Evolutionary conservation across 2,329 filamentous ascomycete genomes (phyloP), one percentile per base, ranked within the genome.

Genomic region (Trichoderma simmonsii): DNA sequence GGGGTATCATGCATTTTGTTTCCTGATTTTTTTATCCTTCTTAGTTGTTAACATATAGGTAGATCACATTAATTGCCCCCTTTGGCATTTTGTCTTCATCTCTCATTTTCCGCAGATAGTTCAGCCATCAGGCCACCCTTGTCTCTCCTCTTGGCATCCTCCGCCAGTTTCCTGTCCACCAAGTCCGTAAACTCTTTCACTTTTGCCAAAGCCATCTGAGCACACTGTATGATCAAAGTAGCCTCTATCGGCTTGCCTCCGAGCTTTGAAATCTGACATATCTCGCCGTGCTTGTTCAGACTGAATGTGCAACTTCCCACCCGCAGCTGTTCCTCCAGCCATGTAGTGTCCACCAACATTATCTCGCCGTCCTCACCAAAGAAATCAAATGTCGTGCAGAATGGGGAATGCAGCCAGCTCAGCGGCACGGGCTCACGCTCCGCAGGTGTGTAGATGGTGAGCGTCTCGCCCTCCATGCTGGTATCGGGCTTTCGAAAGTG

Each of bases 401-500:
- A 91, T 1, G 96, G 96, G 76, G 93, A 92, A 82, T 98, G 96
- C 75, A 98, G 88, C 85, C 97, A 93, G 77, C 93, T 94, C 73
- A 99, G 86, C 61, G 94, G 91, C 60, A 98, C 93, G 0, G 95
- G 95, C 75, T 97, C 95, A 74, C 96, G 88, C 84, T 99, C 95
- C 14, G 92, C 90, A 3, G 92, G 82, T 2, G 91, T 93, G 83
- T 95, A 97, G 57, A 98, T 89, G 2, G 92, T 97, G 75, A 98
- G 88, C 34, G 90, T 88, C 77, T 95, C 94, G 71, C 93, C 94
- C 77, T 94, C 91, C 39, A 98, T 93, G 76, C 91, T 91, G 6
- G 95, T 93, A 80, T 98, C 96, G 1, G 94, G 95, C 78, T 95
- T 91, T 74, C 93, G 89, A 83, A 97, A 99, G 83, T 98, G 95